Evolutionary conservation across 352 stramenopile genomes (phyloP), one percentile per base, ranked within the genome.

Genomic region (Pythium aphanidermatum): DNA sequence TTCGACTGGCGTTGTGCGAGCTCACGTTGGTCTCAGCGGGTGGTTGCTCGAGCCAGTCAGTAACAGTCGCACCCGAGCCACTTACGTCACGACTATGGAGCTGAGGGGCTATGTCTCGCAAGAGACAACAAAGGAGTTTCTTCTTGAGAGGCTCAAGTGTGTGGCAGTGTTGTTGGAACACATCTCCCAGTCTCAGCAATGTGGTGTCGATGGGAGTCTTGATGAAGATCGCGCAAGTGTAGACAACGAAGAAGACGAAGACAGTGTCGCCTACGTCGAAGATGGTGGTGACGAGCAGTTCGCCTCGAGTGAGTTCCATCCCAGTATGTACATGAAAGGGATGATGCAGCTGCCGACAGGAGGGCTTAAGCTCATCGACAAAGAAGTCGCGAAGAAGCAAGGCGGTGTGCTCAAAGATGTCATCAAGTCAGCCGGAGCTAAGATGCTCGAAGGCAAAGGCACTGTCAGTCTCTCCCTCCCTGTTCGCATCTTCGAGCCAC

Each of bases 381-480:
- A 92, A 57, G 77, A 92, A 34, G 60, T 90, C 21, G 77, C 76
- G 3, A 92, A 90, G 57, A 92, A 92, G 56, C 81, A 92, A 41
- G 64, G 77, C 46, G 81, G 81, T 8, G 81, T 92, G 50, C 59
- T 92, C 14, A 90, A 90, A 62, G 81, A 92, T 35, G 77, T 92
- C 33, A 87, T 92, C 47, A 90, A 90, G 53, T 69, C 63, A 19
- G 58, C 61, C 8, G 58, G 63, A 5, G 55, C 58, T 12, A 66
- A 68, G 35, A 58, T 72, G 19, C 63, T 72, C 6, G 58, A 68
- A 44, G 63, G 63, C 24, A 66, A 66, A 19, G 58, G 58, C 36
- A 63, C 51, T 0, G 81, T 92, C 17, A 89, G 81, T 70, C 67
- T 92, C 19, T 92, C 81, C 46, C 63, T 92, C 13, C 81, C 81